phyloP scores from a whole-genome alignment of 306 rosid genomes.

The Castanospermum australe region DNA sequence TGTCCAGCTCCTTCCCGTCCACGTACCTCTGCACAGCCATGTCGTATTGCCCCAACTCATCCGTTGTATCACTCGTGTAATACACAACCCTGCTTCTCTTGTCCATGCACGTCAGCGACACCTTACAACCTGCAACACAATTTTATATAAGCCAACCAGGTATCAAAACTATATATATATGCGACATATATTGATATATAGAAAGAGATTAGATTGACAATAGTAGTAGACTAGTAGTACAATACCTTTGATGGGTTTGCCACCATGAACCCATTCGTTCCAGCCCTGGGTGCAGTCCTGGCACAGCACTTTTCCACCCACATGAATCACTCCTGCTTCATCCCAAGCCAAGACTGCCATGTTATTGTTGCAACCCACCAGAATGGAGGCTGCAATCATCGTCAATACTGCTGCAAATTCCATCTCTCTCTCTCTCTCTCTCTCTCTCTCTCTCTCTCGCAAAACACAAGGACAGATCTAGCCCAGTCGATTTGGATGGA shows the following conservation, averaged over 20 bases:
- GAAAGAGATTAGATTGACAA: not conserved
- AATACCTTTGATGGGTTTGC: constrained; percentile 67
- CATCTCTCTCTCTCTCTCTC: constrained; percentile 23
- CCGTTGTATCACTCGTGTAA: constrained; percentile 75
- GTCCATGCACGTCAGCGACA: constrained; percentile 76
- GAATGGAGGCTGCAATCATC: constrained; percentile 33
- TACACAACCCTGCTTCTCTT: constrained; percentile 54
- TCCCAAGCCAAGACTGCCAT: constrained; percentile 27
- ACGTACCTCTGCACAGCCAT: constrained; percentile 31
- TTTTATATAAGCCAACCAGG: not conserved
- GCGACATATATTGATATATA: not conserved
- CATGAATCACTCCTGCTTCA: constrained; percentile 37
- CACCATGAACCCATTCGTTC: constrained; percentile 65
- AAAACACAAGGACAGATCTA: not conserved
- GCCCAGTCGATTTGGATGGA: constrained; percentile 15
- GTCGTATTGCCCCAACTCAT: constrained; percentile 60
- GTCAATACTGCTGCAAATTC: constrained; percentile 20
- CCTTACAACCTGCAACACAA: constrained; percentile 51
- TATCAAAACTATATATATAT: not conserved
- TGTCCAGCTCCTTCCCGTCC: constrained; percentile 49
- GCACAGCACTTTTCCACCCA: constrained; percentile 77
- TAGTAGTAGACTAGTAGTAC: too few species aligned
- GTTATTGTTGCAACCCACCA: constrained; percentile 39
- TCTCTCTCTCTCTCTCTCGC: not conserved
- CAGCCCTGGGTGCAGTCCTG: constrained; percentile 82